Base-by-base conservation (phyloP, 1,284 basidiomycete genomes). In the Fomitiporia mediterranea region DNA sequence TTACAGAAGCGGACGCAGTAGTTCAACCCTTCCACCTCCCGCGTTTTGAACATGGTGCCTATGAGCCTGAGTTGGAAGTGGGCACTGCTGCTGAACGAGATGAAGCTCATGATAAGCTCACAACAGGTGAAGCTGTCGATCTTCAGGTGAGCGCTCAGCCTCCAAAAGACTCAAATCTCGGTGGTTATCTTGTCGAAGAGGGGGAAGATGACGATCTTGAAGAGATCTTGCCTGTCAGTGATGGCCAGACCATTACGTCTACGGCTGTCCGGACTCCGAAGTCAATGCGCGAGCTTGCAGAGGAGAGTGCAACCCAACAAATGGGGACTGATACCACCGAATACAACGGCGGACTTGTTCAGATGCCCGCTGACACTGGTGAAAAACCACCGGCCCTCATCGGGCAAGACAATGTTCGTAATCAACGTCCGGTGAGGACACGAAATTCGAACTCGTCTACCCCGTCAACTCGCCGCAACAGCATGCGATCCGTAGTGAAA, bases 1-100 rank as follows among this genome's bases (percentile, higher is more conserved):
- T 87, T 30, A 76, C 77, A 30, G 81, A 72, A n/a, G 84, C 80
- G n/a, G 86, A 86, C 64, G 81, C 82, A 59, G 83, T 91, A 55
- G 84, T 91, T 2, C 74, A 84, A 67, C 79, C 80, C 1, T 91
- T 81, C 67, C 77, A 78, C 58, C 71, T 91, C 21, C 89, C 88
- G 0, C 81, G 81, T 60, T 77, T 80, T 62, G 73, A 76, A 30
- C 75, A 76, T 61, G 67, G 73, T 56, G 63, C 68, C 32, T 62
- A 62, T 39, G 49, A 56, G 5, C 60, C 64, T 8, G 48, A 55
- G 35, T 54, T 56, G 17, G 47, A 47, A 50, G 49, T 17, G 9
- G 32, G 50, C 3, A 47, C 27, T 25, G 38, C 37, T 28, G 25
- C 35, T 42, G 54, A 47, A 25, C 46, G 38, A 30, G 37, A 61